A percentile compares a stretch with the other conserved stretches of the same genome.
These are phyloP conservation scores for Castanea mollissima DNA, from an alignment of 306 rosid species.

Conservation along the genomic window DNA sequence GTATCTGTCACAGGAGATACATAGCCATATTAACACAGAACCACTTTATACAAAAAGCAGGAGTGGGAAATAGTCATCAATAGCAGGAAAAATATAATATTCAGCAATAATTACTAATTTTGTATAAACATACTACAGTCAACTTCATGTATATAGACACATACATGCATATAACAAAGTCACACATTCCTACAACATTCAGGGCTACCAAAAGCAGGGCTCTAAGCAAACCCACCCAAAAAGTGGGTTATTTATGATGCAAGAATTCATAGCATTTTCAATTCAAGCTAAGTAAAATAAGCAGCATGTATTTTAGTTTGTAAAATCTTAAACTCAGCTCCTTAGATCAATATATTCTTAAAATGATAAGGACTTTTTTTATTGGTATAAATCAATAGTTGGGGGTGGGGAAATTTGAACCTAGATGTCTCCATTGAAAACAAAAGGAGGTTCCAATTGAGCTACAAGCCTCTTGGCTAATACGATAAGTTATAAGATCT, in stretches of 20 bases:
- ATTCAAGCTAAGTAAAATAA: background rate
- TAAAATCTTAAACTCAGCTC: background rate
- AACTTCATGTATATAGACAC: background rate
- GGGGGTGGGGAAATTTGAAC: too few relatives aligned
- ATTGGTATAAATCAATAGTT: too few relatives aligned
- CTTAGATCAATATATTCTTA: background rate
- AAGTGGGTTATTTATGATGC: background rate
- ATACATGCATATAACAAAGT: background rate
- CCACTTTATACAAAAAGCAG: background rate
- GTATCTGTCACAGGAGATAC: conserved; percentile 42
- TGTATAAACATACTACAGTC: background rate
- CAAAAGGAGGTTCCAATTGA: too few relatives aligned
- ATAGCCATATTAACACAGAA: conserved; percentile 11
- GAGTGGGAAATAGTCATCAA: background rate
- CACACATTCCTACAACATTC: background rate
- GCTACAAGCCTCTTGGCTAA: too few relatives aligned
- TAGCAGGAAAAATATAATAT: background rate
- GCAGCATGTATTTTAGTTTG: background rate
- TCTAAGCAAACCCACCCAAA: background rate
- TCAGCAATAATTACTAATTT: background rate
- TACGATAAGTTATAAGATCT: background rate
- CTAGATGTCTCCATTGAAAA: too few relatives aligned
- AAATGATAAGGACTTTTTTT: background rate
- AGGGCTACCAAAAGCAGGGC: background rate
- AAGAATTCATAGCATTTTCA: background rate